Conservation (phyloP, 805 yeast genomes). For the Starmerella bombi region DNA sequence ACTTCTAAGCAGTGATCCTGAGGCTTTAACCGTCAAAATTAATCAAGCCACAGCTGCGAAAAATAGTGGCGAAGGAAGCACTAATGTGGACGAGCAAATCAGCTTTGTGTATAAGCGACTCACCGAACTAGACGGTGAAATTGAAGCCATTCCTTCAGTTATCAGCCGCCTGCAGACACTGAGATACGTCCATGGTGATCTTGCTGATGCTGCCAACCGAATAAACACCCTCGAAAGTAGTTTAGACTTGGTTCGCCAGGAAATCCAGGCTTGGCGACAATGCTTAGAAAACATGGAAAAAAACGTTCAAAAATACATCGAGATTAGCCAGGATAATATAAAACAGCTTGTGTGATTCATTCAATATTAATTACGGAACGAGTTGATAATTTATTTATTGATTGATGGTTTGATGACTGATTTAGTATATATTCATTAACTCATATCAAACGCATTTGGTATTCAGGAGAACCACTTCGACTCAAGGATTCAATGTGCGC, state of each 20-base stretch:
- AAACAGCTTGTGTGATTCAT: too few species aligned
- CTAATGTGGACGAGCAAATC: slow-evolving; percentile 1
- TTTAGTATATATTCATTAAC: too few species aligned
- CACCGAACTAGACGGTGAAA: not conserved
- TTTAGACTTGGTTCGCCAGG: not conserved
- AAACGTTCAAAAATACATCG: not conserved
- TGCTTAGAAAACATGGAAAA: slow-evolving; percentile 1
- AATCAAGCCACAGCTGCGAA: not conserved
- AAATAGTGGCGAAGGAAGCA: not conserved
- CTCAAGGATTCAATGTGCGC: too few species aligned
- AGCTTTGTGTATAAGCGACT: not conserved
- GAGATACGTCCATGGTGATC: slow-evolving; percentile 5
- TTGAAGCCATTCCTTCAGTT: slow-evolving; percentile 6
- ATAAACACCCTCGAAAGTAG: not conserved
- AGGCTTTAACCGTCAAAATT: not conserved
- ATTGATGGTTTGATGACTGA: too few species aligned
- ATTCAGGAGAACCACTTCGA: too few species aligned
- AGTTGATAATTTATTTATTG: too few species aligned
- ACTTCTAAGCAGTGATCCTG: slow-evolving; percentile 3
- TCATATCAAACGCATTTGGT: too few species aligned
- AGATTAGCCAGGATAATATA: slow-evolving; percentile 1
- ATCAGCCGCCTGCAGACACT: slow-evolving; percentile 11
- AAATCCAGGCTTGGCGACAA: slow-evolving; percentile 5
- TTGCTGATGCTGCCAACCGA: not conserved
- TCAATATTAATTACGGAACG: too few species aligned